Evolutionary conservation across 192 early-diverging fungal species (phyloP), one percentile per base, ranked within the genome.

Genomic region (Coemansia aciculifera): DNA sequence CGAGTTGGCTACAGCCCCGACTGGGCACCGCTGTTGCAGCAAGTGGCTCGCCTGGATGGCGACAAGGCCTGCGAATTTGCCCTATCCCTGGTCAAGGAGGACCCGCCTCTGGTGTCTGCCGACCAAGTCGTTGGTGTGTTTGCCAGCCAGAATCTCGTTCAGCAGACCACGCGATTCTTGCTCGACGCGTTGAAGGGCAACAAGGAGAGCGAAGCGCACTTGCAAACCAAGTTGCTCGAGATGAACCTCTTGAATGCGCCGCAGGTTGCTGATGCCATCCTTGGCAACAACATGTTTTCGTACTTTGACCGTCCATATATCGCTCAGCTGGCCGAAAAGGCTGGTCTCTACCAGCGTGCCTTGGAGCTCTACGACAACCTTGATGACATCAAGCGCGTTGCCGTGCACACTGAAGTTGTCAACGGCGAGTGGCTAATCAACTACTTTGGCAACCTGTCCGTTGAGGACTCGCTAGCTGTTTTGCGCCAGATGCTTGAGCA

Each of bases 231-330:
- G 54, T 84, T 98, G 62, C 87, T 99, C 29, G 97, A 99, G 84
- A 96, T 98, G 91, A 99, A 99, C 78, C 85, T 99, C 52, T 78
- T 98, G 43, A 92, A 98, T 68, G 93, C 95, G 17, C 97, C 97
- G 34, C 97, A 98, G 70, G 97, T 99, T 19, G 97, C 97, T 15
- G 97, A 99, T 77, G 97, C 97, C 52, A 99, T 99, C 68, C 75
- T 99, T 27, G 91, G 95, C 43, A 97, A 97, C 74, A 87, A 93
- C 68, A 93, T 97, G 90, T 94, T 99, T 75, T 91, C 90, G 29
- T 93, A 97, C 72, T 99, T 98, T 77, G 97, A 99, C 75, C 89
- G 92, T 13, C 86, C 91, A 10, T 90, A 94, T 61, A 91, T 99
- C 73, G 97, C 93, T 13, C 77, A 85, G 51, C 88, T 99, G 64